These are phyloP conservation scores for Apiospora pterosperma DNA, from an alignment of 2,329 filamentous ascomycete genomes.

Conservation along the genomic window DNA sequence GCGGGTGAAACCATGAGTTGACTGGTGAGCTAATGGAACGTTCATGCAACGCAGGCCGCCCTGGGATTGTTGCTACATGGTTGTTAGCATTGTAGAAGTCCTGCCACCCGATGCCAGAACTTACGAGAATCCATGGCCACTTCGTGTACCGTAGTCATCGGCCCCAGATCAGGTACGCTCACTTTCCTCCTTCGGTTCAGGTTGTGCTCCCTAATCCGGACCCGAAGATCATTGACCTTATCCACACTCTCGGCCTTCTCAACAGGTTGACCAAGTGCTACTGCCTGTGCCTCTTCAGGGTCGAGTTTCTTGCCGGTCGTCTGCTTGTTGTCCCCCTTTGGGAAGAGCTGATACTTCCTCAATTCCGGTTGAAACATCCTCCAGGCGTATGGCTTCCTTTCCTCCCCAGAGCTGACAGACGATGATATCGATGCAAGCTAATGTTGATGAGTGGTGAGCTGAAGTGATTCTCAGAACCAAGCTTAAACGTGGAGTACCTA, in stretches of 20 bases:
- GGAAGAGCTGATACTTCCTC: slow-evolving; percentile 61
- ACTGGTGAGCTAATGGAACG: slow-evolving; percentile 61
- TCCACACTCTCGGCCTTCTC: slow-evolving; percentile 39
- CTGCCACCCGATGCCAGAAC: slow-evolving; percentile 25
- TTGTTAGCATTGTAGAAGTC: slow-evolving; percentile 17
- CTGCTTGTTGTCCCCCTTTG: slow-evolving; percentile 42
- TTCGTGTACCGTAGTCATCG: slow-evolving; percentile 68
- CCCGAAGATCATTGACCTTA: slow-evolving; percentile 39
- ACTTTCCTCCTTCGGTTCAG: slow-evolving; percentile 58
- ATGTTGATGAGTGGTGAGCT: slow-evolving; percentile 5
- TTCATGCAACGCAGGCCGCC: slow-evolving; percentile 61
- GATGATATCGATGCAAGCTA: slow-evolving; percentile 21
- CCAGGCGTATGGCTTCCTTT: slow-evolving; percentile 50
- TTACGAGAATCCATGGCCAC: slow-evolving; percentile 67
- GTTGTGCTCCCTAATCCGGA: slow-evolving; percentile 56
- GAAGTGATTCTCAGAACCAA: neutral
- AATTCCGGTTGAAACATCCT: slow-evolving; percentile 56
- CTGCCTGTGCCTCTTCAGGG: slow-evolving; percentile 16
- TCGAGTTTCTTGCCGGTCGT: slow-evolving; percentile 32
- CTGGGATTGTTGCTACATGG: slow-evolving; percentile 60
- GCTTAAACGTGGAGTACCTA: slow-evolving; percentile 29
- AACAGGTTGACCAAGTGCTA: slow-evolving; percentile 36
- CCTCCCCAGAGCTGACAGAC: slow-evolving; percentile 30
- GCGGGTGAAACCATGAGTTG: slow-evolving; percentile 33
- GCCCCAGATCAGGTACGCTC: slow-evolving; percentile 61